A percentile compares a stretch with the other conserved stretches of the same genome.
phyloP scores from a whole-genome alignment of 2,329 filamentous ascomycete genomes.

The Hirsutella rhossiliensis region DNA sequence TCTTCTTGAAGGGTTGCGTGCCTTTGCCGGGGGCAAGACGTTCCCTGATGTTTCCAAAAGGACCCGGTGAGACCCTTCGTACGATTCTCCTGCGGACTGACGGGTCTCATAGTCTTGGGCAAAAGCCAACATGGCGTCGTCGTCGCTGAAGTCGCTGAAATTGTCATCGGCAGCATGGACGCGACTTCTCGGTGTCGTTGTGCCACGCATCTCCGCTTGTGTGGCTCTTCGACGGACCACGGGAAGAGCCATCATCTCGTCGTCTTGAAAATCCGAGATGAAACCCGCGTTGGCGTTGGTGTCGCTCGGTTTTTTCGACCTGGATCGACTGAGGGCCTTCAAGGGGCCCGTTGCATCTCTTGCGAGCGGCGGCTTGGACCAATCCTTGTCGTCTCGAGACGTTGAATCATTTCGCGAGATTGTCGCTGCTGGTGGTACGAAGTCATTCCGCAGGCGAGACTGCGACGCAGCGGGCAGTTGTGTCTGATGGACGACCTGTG shows the following conservation, averaged over 20 bases:
- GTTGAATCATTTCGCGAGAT: constrained; percentile 10
- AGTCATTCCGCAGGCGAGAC: constrained; percentile 11
- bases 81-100: constrained; percentile 16
- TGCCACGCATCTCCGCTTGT: constrained; percentile 1
- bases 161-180: constrained; percentile 16
- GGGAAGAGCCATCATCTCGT: constrained; percentile 6
- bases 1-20: constrained; percentile 20
- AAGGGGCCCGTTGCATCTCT: constrained; percentile 8
- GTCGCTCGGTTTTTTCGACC: neutral
- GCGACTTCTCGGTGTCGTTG: constrained; percentile 1
- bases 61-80: constrained; percentile 19
- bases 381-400: constrained; percentile 12
- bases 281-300: constrained; percentile 11
- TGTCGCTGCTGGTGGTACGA: constrained; percentile 9
- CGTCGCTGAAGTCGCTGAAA: constrained; percentile 37
- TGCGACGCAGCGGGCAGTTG: constrained; percentile 25
- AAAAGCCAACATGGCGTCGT: constrained; percentile 38
- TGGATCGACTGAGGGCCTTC: neutral
- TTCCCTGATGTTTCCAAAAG: constrained; percentile 40
- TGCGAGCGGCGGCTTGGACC: constrained; percentile 12
- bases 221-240: constrained; percentile 4
- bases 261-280: constrained; percentile 18
- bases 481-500: constrained; percentile 40
- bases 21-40: constrained; percentile 16
- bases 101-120: constrained; percentile 36